These are phyloP conservation scores for Teratosphaeria nubilosa DNA, from an alignment of 2,329 filamentous ascomycete genomes.

Conservation along the genomic window DNA sequence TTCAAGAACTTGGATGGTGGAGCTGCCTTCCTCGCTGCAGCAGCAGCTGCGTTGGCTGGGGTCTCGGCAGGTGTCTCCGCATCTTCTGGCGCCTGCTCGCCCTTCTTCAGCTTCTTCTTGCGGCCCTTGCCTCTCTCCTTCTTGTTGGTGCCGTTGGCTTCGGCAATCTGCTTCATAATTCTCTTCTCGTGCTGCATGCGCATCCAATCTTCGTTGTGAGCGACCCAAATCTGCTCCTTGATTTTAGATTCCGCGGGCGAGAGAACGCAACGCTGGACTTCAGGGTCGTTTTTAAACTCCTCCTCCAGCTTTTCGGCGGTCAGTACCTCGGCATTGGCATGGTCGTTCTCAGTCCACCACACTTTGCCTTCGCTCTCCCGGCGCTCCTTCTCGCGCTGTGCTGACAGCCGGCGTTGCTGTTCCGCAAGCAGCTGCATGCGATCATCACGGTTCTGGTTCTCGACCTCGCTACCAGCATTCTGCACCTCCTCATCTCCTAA, in stretches of 20 bases:
- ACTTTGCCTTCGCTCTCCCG: slow-evolving; percentile 37
- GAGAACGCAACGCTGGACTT: slow-evolving; percentile 72
- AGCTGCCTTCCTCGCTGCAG: slow-evolving; percentile 37
- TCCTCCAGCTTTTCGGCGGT: slow-evolving; percentile 32
- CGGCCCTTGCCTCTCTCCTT: slow-evolving; percentile 25
- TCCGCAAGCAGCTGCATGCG: slow-evolving; percentile 19
- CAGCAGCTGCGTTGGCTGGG: slow-evolving; percentile 34
- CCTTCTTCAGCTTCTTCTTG: slow-evolving; percentile 41
- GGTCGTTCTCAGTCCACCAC: slow-evolving; percentile 29
- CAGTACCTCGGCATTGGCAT: slow-evolving; percentile 52
- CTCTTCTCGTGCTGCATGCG: slow-evolving; percentile 76
- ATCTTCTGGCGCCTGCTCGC: slow-evolving; percentile 15
- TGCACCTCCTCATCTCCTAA: slow-evolving; percentile 22
- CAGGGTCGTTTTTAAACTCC: slow-evolving; percentile 82
- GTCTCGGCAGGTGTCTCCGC: slow-evolving; percentile 33
- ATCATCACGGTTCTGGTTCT: slow-evolving; percentile 19
- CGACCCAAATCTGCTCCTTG: slow-evolving; percentile 90
- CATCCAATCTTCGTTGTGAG: slow-evolving; percentile 88
- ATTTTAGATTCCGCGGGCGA: slow-evolving; percentile 62
- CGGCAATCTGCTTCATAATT: slow-evolving; percentile 58
- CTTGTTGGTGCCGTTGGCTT: slow-evolving; percentile 33
- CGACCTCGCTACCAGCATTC: slow-evolving; percentile 19
- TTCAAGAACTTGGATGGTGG: slow-evolving; percentile 34
- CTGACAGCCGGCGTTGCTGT: slow-evolving; percentile 17
- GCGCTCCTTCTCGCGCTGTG: slow-evolving; percentile 41